phyloP scores from a whole-genome alignment of 257 asterid genomes.

The Nicotiana attenuata region DNA sequence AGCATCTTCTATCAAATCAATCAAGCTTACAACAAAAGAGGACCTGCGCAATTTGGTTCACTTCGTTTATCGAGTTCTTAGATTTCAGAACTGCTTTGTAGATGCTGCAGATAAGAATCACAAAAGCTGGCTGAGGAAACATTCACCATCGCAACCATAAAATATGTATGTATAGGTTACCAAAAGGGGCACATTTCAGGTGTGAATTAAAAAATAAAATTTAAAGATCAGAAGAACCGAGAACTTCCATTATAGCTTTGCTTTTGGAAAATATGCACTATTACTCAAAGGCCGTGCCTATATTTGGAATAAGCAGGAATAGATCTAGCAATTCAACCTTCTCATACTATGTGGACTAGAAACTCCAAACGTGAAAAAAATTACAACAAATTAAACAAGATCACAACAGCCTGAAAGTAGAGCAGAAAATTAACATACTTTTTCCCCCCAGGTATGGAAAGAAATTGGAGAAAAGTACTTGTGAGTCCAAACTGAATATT shows the following conservation, averaged over 20 bases:
- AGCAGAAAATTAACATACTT: background rate
- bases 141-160: background rate
- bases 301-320: background rate
- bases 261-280: background rate
- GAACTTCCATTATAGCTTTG: background rate
- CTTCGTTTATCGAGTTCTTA: slow-evolving; percentile 43
- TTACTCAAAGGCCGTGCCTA: background rate
- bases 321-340: background rate
- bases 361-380: background rate
- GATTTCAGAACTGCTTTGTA: slow-evolving; percentile 35
- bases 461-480: background rate
- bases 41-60: slow-evolving; percentile 90
- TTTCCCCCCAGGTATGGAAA: background rate
- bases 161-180: background rate
- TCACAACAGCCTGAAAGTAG: background rate
- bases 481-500: background rate
- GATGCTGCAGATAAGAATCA: slow-evolving; percentile 29
- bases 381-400: background rate
- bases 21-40: slow-evolving; percentile 14
- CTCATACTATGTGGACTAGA: background rate
- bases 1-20: slow-evolving; percentile 2
- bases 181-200: background rate
- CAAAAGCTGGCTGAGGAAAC: background rate
- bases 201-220: background rate
- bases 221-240: background rate